Evolutionary conservation across 352 stramenopile species (phyloP).

Genomic region (Halophytophthora batemanensis): DNA sequence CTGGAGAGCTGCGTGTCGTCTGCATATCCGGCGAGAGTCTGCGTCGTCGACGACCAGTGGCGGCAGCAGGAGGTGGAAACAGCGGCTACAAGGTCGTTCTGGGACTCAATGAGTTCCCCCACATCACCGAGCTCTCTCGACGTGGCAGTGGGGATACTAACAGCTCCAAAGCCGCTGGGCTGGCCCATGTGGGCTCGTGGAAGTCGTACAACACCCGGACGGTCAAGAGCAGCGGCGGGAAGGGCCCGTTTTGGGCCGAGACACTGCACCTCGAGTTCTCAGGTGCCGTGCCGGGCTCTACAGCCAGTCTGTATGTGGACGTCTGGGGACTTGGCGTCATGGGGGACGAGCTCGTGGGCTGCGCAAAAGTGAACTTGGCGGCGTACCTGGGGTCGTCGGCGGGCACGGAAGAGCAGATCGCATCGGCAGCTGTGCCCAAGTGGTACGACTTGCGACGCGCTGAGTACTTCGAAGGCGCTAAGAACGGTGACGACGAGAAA

Average conservation of each 20-base stretch:
- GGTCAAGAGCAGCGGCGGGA: constrained; percentile 48
- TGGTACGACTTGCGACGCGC: constrained; percentile 72
- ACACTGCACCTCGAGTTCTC: constrained; percentile 75
- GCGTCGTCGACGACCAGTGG: constrained; percentile 13
- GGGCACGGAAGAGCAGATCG: constrained; percentile 65
- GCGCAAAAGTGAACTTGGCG: constrained; percentile 75
- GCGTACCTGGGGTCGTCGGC: constrained; percentile 60
- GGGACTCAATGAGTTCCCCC: constrained; percentile 70
- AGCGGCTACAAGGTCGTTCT: constrained; percentile 65
- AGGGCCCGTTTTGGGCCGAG: constrained; percentile 74
- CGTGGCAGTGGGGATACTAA: constrained; percentile 19
- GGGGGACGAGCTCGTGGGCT: constrained; percentile 75
- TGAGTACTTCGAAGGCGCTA: constrained; percentile 39
- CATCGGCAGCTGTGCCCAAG: constrained; percentile 61
- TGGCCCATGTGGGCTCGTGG: constrained; percentile 50
- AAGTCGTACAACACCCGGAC: constrained; percentile 64
- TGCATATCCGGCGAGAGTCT: constrained; percentile 64
- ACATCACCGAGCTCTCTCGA: constrained; percentile 26
- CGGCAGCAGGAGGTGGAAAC: constrained; percentile 40
- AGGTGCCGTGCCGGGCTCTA: constrained; percentile 71
- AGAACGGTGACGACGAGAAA: constrained; percentile 19
- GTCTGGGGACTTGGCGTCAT: constrained; percentile 76
- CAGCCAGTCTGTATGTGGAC: constrained; percentile 68
- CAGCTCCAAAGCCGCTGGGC: constrained; percentile 31
- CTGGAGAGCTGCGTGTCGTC: constrained; percentile 77